These are phyloP conservation scores for Raffaelea albimanens DNA, from an alignment of 2,329 filamentous ascomycete species.

Conservation along the genomic window DNA sequence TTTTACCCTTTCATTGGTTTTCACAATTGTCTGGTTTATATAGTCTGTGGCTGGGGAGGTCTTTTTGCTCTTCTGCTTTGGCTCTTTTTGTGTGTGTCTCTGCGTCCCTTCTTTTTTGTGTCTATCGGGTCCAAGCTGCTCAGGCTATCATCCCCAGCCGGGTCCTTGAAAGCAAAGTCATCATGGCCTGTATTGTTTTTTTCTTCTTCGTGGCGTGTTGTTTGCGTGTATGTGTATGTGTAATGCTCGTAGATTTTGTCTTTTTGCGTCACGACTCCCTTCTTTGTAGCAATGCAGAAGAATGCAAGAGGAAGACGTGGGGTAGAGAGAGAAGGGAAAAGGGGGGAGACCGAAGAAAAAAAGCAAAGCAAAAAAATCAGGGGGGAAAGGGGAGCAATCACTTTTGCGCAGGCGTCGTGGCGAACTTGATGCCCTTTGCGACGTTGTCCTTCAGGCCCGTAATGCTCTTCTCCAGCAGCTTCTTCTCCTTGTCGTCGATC, in stretches of 20 bases:
- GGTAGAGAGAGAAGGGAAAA: background rate
- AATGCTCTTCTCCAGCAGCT: conserved; percentile 66
- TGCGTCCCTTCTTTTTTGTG: conserved; percentile 1
- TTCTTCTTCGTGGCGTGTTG: background rate
- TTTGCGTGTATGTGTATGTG: background rate
- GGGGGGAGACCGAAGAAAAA: background rate
- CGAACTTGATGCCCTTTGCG: conserved; percentile 84
- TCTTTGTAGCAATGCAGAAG: background rate
- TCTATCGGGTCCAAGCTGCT: conserved; percentile 6
- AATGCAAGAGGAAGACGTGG: background rate
- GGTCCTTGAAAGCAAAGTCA: too few relatives aligned
- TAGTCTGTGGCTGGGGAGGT: too few relatives aligned
- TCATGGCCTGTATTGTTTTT: background rate
- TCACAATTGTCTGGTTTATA: too few relatives aligned
- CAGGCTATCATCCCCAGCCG: too few relatives aligned
- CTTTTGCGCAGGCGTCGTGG: conserved; percentile 81
- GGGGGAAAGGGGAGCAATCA: conserved; percentile 40
- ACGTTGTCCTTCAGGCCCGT: conserved; percentile 87
- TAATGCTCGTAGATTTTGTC: too few relatives aligned
- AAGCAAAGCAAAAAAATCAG: conserved; percentile 13
- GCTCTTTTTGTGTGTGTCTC: too few relatives aligned
- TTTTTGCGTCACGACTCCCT: too few relatives aligned
- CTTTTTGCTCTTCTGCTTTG: too few relatives aligned
- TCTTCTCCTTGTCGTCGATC: conserved; percentile 82
- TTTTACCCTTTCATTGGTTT: too few relatives aligned